Conservation (phyloP, 2,329 filamentous ascomycete species). For the Beauveria sp. region DNA sequence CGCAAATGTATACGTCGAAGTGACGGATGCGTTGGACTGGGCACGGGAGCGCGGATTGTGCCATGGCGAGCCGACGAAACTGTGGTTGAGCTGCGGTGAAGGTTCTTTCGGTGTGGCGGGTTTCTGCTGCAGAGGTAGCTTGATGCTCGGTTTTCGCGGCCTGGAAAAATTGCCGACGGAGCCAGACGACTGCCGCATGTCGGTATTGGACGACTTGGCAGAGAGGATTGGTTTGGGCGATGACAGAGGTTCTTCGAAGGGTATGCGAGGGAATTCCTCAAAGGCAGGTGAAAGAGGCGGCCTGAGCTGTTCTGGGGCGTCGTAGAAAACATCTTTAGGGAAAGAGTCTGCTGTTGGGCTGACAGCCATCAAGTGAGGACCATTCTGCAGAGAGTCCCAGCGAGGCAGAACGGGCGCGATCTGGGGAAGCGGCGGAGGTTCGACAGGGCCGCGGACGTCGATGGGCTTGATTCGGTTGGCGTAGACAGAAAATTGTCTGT, state of each 20-base stretch:
- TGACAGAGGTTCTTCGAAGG: slow-evolving; percentile 5
- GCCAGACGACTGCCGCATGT: slow-evolving; percentile 30
- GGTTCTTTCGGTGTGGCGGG: neutral
- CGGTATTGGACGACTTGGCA: slow-evolving; percentile 25
- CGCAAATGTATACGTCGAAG: slow-evolving; percentile 38
- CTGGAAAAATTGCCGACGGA: slow-evolving; percentile 52
- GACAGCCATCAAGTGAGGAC: slow-evolving; percentile 5
- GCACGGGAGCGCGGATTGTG: slow-evolving; percentile 31
- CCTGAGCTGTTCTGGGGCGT: neutral
- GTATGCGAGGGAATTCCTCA: slow-evolving; percentile 7
- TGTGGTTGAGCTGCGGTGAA: neutral
- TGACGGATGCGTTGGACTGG: slow-evolving; percentile 40
- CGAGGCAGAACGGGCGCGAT: slow-evolving; percentile 30
- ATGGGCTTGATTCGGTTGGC: slow-evolving; percentile 8
- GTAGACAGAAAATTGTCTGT: slow-evolving; percentile 11
- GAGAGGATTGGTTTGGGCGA: slow-evolving; percentile 24
- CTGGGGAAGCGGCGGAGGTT: slow-evolving; percentile 14
- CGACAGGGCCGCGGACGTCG: neutral
- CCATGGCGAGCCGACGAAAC: slow-evolving; percentile 28
- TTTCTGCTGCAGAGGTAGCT: slow-evolving; percentile 24
- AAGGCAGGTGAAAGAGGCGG: neutral
- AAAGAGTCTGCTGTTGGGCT: slow-evolving; percentile 3
- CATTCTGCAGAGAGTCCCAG: slow-evolving; percentile 36
- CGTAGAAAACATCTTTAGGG: slow-evolving; percentile 7
- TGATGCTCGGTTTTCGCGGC: slow-evolving; percentile 47